Percentiles rank a stretch among this genome's conserved stretches.
Conservation (phyloP, 2,329 filamentous ascomycete species). For the Hysterium pulicare region DNA sequence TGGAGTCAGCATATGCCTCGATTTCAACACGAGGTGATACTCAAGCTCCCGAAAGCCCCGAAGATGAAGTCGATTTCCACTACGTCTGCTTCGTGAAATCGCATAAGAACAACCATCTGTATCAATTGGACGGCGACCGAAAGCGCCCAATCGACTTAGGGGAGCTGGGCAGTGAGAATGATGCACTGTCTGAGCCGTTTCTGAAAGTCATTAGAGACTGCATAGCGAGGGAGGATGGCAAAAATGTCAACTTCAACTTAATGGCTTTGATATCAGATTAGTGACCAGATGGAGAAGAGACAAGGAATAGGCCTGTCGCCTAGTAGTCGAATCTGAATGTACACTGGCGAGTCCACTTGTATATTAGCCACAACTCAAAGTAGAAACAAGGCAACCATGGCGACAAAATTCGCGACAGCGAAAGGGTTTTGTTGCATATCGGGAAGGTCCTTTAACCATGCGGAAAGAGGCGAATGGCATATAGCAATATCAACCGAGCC, state of each 20-base stretch:
- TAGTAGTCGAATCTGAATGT: too few relatives aligned
- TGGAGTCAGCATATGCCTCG: conserved; percentile 25
- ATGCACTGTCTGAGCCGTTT: conserved; percentile 19
- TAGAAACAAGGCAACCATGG: too few relatives aligned
- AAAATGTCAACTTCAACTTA: conserved; percentile 25
- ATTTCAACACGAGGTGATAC: conserved; percentile 26
- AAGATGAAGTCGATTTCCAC: conserved; percentile 34
- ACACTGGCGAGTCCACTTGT: too few relatives aligned
- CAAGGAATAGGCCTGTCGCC: too few relatives aligned
- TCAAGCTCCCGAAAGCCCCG: conserved; percentile 19
- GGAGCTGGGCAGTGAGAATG: conserved; percentile 13
- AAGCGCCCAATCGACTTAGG: conserved; percentile 31
- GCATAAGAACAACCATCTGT: conserved; percentile 19
- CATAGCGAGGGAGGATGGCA: conserved; percentile 13
- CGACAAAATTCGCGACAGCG: too few relatives aligned
- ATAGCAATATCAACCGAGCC: too few relatives aligned
- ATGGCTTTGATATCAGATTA: conserved; percentile 18
- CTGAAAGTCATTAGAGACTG: conserved; percentile 20
- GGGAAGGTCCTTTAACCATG: too few relatives aligned
- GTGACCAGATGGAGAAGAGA: too few relatives aligned
- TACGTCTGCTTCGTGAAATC: conserved; percentile 33
- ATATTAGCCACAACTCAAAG: too few relatives aligned
- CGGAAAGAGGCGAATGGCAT: too few relatives aligned
- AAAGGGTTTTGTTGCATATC: too few relatives aligned
- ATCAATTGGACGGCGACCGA: conserved; percentile 29